Conservation (phyloP, 768 basidiomycete species). For the Coprinellus micaceus region DNA sequence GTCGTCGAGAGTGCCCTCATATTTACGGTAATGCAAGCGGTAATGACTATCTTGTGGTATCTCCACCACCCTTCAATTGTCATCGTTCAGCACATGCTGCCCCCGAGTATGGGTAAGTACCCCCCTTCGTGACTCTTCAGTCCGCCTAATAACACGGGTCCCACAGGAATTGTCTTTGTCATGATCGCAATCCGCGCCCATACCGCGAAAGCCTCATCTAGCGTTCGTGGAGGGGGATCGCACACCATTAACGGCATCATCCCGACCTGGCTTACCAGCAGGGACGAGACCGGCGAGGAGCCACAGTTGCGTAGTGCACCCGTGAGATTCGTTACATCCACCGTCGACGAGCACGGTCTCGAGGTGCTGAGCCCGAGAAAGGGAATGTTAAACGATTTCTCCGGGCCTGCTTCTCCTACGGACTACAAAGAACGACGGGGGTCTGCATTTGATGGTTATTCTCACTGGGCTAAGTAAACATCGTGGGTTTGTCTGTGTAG, state of each 20-base stretch:
- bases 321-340: neutral
- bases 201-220: neutral
- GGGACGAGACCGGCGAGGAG: neutral
- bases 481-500: too few species aligned
- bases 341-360: neutral
- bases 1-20: slow-evolving; percentile 31
- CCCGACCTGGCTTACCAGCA: slow-evolving; percentile 2
- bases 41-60: slow-evolving; percentile 26
- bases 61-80: slow-evolving; percentile 21
- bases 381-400: slow-evolving; percentile 19
- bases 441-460: too few species aligned
- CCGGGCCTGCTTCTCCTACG: neutral
- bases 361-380: neutral
- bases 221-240: neutral
- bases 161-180: slow-evolving; percentile 7
- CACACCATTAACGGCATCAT: neutral
- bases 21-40: slow-evolving; percentile 24
- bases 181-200: slow-evolving; percentile 4
- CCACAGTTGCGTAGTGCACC: neutral
- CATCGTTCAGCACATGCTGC: slow-evolving; percentile 25
- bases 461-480: too few species aligned
- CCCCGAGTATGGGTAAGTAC: slow-evolving; percentile 28
- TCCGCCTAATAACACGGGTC: too few species aligned
- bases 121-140: too few species aligned
- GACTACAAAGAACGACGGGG: neutral